Base-by-base conservation (phyloP, 75 land plant genomes). In the Selaginella tamariscina region DNA sequence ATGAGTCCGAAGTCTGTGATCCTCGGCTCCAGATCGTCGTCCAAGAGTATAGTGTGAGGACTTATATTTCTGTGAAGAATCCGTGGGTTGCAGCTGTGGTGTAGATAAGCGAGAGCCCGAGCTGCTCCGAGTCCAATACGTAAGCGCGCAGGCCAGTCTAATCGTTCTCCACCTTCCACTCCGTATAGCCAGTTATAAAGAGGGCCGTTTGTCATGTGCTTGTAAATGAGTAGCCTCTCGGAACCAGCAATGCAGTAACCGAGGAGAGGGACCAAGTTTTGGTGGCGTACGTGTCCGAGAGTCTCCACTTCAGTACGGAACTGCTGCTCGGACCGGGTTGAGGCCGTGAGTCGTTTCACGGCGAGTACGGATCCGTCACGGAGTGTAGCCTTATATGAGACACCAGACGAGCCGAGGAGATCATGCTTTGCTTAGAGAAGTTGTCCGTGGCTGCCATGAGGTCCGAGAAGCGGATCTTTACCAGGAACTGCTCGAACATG, bases 311-410 rank as follows among this genome's bases (percentile, higher is more conserved):
- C 62, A n/a, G 62, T 8, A 2, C 26, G 21, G 21, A 59, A 59
- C 24, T 59, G 62, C n/a, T 5, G 18, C 9, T 5, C 62, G 8
- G 8, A 2, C 9, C 62, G 62, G 11, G 49, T 5, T 15, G 49
- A 5, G 49, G 49, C 11, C 49, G 49, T 15, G 8, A 59, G 62
- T 2, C 62, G 21, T 21, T 59, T 59, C 24, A 59, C 26, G 9
- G 62, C 62, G n/a, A 59, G 26, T 26, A 59, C 26, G 62, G 62
- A 59, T 8, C 62, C 62, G 26, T 59, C 62, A 8, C 62, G 62
- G 26, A 59, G 62, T 8, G 62, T 59, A 5, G 62, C 62, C 18
- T n/a, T 5, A 23, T 59, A 59, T 8, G 26, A 5, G 18, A 27
- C 26, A 2, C 62, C 62, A 5, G 62, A 9, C 11, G 49, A 5